Evolutionary conservation across 352 stramenopile genomes (phyloP).

Genomic region (Lagenidium giganteum): DNA sequence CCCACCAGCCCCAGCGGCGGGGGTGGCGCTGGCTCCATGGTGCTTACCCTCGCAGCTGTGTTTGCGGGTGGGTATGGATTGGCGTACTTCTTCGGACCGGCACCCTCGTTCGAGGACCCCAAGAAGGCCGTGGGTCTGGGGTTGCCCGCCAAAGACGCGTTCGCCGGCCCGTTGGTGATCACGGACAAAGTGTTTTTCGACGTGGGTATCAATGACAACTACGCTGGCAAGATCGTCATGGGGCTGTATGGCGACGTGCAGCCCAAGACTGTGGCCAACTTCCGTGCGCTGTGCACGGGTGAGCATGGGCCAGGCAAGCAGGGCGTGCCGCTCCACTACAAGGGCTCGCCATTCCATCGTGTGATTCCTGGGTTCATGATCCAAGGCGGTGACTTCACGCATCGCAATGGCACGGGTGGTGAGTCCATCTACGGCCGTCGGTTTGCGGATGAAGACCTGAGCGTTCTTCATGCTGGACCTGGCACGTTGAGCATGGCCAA

Average conservation of each 20-base stretch:
- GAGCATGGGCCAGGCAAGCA: conserved; percentile 64
- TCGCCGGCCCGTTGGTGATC: conserved; percentile 48
- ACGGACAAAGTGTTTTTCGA: conserved; percentile 95
- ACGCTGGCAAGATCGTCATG: conserved; percentile 80
- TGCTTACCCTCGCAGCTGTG: conserved; percentile 38
- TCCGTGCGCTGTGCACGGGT: conserved; percentile 72
- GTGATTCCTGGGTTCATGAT: conserved; percentile 96
- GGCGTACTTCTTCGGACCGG: conserved; percentile 62
- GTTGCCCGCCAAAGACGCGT: conserved; percentile 21
- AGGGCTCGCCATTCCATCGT: conserved; percentile 92
- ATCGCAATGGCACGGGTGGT: conserved; percentile 89
- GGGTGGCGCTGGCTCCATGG: too few species aligned
- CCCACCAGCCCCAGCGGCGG: conserved; percentile 13
- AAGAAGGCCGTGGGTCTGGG: conserved; percentile 26
- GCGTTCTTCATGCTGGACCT: conserved; percentile 56
- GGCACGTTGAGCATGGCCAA: conserved; percentile 89
- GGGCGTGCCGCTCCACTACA: conserved; percentile 96
- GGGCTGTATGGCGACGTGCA: conserved; percentile 74
- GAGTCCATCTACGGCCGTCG: conserved; percentile 94
- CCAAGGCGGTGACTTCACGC: conserved; percentile 94
- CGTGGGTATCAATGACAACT: conserved; percentile 92
- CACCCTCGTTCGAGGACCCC: conserved; percentile 59
- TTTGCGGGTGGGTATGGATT: conserved; percentile 64
- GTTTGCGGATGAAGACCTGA: conserved; percentile 91
- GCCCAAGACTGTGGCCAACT: conserved; percentile 79